These are phyloP conservation scores for Ilex paraguariensis DNA, from an alignment of 305 asterid genomes.

Conservation along the genomic window DNA sequence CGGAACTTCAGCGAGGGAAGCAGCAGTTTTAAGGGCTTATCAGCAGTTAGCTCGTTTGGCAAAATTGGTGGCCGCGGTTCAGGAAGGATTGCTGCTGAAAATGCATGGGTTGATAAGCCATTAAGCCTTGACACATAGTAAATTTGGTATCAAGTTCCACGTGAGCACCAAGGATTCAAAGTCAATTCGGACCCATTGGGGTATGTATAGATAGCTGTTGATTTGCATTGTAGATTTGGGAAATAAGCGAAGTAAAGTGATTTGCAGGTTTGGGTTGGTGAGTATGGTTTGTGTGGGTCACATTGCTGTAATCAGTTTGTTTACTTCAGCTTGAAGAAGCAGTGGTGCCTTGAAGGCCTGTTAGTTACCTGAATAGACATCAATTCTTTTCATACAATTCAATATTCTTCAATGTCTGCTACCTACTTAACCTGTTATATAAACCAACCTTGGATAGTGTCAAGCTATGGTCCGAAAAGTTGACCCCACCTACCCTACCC, in stretches of 20 bases:
- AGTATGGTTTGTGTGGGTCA: conserved; percentile 26
- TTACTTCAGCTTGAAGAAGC: conserved; percentile 32
- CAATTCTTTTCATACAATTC: conserved; percentile 34
- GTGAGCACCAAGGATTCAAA: conserved; percentile 11
- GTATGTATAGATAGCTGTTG: conserved; percentile 29
- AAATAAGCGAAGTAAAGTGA: conserved; percentile 46
- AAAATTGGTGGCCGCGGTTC: conserved; percentile 64
- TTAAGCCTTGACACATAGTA: conserved; percentile 35
- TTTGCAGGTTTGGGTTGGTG: conserved; percentile 40
- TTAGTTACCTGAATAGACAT: conserved; percentile 24
- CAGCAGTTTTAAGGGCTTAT: conserved; percentile 73
- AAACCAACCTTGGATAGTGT: conserved; percentile 4
- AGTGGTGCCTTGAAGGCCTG: conserved; percentile 9
- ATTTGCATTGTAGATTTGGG: conserved; percentile 41
- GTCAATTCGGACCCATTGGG: conserved; percentile 19
- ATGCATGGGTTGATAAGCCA: conserved; percentile 62
- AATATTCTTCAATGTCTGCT: conserved; percentile 21
- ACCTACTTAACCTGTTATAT: conserved; percentile 14
- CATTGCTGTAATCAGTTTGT: conserved; percentile 20
- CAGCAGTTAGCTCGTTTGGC: conserved; percentile 62
- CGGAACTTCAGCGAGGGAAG: conserved; percentile 61
- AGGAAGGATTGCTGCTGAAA: conserved; percentile 43
- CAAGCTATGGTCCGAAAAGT: conserved; percentile 3
- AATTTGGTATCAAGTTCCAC: neutral
- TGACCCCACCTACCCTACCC: conserved; percentile 9